Base-by-base conservation (phyloP, 2,329 filamentous ascomycete genomes). In the Zasmidium citrigriseum region DNA sequence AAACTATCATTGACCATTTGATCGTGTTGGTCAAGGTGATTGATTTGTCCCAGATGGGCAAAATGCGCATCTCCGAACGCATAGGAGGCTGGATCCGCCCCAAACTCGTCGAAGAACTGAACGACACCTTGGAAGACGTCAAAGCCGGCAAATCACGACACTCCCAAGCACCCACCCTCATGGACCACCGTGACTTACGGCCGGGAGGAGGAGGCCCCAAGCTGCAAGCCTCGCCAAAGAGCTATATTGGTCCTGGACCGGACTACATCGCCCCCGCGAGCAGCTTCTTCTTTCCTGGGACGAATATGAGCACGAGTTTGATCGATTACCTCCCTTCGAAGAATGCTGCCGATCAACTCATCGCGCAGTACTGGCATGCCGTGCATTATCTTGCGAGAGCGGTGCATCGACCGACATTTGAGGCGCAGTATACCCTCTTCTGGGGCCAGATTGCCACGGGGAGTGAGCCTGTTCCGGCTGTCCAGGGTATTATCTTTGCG, bases 51-150 rank as follows among this genome's bases (percentile, higher is more conserved):
- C 82, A 83, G 63, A 80, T 92, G 60, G 89, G 89, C 1, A 88
- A 84, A 70, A 83, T 91, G 81, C 83, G 80, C 58, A 85, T 92
- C 59, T 90, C 87, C 2, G 89, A 92, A 68, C 81, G 89, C 38
- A 85, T 92, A 62, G 89, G 89, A 16, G 89, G 89, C 0, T 83
- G 89, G 64, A 86, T 89, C 46, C 80, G 89, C 47, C 89, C 89
- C 2, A 85, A 86, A 65, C 81, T 92, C 57, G 82, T 84, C 3
- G 86, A 91, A 72, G 89, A 91, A 78, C 85, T 89, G 14, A 70
- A 65, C 52, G 69, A 72, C 55, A 70, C 69, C 11, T 57, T 73
- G 7, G 63, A 68, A 38, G 70, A 70, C 47, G 66, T 72, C 38
- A 67, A 64, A 41, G 61, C 63, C 14, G 64, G 62, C 21, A 70